These are phyloP conservation scores for Cymodocea nodosa DNA, from an alignment of 116 monocot species.

Conservation along the genomic window DNA sequence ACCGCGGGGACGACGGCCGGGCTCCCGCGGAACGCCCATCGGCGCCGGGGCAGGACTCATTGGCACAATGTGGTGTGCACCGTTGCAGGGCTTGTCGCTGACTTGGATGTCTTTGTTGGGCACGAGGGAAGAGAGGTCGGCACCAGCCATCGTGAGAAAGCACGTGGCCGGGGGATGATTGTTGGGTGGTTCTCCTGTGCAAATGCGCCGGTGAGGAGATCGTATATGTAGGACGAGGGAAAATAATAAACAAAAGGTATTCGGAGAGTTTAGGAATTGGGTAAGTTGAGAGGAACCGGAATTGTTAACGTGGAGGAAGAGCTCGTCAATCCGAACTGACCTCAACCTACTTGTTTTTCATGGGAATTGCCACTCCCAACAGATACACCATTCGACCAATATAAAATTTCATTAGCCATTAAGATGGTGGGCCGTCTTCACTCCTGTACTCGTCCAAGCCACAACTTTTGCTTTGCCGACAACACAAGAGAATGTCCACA, in stretches of 20 bases:
- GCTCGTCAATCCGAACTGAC: slow-evolving; percentile 10
- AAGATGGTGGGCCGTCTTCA: too few relatives aligned
- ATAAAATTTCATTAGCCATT: too few relatives aligned
- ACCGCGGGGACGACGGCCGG: slow-evolving; percentile 17
- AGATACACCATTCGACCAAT: slow-evolving; percentile 2
- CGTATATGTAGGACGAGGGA: slow-evolving; percentile 6
- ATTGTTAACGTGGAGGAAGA: slow-evolving; percentile 6
- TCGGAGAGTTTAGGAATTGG: slow-evolving; percentile 8
- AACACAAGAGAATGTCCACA: too few relatives aligned
- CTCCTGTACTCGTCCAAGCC: too few relatives aligned
- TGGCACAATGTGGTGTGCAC: background rate
- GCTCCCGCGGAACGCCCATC: background rate
- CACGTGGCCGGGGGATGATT: too few relatives aligned
- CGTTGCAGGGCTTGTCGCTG: background rate
- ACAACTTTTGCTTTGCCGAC: too few relatives aligned
- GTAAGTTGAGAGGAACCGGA: slow-evolving; percentile 7
- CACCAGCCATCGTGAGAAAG: slow-evolving; percentile 7
- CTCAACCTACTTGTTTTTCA: slow-evolving; percentile 11
- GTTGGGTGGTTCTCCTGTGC: too few relatives aligned
- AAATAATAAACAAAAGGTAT: background rate
- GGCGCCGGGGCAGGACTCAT: background rate
- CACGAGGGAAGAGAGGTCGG: background rate
- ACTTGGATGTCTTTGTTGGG: background rate
- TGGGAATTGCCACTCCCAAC: slow-evolving; percentile 22
- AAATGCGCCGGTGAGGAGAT: too few relatives aligned